Conservation (phyloP, 306 rosid genomes). For the Carpinus viminea region DNA sequence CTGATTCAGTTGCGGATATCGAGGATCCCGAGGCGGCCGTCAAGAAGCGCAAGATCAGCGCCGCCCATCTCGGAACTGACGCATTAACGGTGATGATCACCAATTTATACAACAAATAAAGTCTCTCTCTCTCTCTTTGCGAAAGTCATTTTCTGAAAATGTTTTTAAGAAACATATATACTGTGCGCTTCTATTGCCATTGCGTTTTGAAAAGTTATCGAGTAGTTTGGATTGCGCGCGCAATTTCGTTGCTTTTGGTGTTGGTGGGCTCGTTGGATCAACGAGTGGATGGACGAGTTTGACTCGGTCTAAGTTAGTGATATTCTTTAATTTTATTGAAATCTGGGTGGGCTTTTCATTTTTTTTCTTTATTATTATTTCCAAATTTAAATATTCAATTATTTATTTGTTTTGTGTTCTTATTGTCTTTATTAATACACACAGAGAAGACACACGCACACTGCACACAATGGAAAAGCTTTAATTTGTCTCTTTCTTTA, state of each 20-base stretch:
- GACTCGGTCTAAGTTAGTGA: constrained; percentile 69
- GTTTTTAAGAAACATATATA: neutral
- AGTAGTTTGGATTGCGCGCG: constrained; percentile 59
- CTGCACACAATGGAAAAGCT: constrained; percentile 48
- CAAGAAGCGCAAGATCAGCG: constrained; percentile 60
- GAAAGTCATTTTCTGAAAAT: neutral
- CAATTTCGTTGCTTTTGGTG: constrained; percentile 20
- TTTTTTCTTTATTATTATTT: constrained; percentile 28
- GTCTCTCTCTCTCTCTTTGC: neutral
- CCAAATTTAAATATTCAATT: constrained; percentile 37
- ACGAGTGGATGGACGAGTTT: constrained; percentile 43
- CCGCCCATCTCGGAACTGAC: constrained; percentile 45
- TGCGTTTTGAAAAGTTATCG: constrained; percentile 10
- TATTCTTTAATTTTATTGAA: constrained; percentile 32
- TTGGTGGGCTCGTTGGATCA: constrained; percentile 42
- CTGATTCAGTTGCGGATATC: constrained; percentile 35
- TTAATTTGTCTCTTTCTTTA: constrained; percentile 68
- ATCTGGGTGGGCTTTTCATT: constrained; percentile 41
- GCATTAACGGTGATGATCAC: constrained; percentile 58
- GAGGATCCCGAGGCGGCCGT: constrained; percentile 46
- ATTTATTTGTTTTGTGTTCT: constrained; percentile 28
- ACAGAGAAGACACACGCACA: constrained; percentile 30
- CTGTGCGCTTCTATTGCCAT: neutral
- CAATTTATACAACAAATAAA: neutral
- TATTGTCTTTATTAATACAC: constrained; percentile 38